phyloP scores from a whole-genome alignment of 1,284 basidiomycete species.

The Trametes pubescens region DNA sequence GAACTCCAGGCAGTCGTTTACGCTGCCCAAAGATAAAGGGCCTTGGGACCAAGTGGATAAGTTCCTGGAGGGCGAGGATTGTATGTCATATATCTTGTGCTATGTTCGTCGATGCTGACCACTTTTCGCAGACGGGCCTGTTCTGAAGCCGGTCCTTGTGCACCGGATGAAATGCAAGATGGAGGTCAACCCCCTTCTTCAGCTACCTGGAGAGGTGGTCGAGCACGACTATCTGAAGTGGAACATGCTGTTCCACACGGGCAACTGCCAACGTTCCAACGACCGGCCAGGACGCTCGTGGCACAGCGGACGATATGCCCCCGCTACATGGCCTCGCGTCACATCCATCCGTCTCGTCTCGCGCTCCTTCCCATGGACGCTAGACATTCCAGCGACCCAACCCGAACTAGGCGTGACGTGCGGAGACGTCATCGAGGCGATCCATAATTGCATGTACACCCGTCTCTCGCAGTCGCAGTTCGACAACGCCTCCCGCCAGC shows the following conservation, averaged over 20 bases:
- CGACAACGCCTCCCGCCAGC: conserved; percentile 46
- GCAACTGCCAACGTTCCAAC: conserved; percentile 65
- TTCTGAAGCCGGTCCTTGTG: conserved; percentile 67
- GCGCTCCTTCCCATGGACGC: conserved; percentile 63
- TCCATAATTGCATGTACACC: conserved; percentile 59
- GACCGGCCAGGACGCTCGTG: conserved; percentile 69
- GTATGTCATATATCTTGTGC: conserved; percentile 29
- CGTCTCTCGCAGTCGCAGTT: conserved; percentile 61
- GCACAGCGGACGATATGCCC: conserved; percentile 69
- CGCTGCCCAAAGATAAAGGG: conserved; percentile 25
- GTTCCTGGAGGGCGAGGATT: conserved; percentile 39
- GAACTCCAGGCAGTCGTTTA: not conserved
- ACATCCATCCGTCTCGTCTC: conserved; percentile 60
- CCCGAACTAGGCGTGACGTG: conserved; percentile 71
- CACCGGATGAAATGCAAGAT: conserved; percentile 56
- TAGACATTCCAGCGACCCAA: conserved; percentile 60
- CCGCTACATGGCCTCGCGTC: conserved; percentile 79
- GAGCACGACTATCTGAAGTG: conserved; percentile 63
- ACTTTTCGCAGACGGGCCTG: conserved; percentile 66
- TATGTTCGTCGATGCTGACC: not conserved
- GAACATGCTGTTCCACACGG: conserved; percentile 77
- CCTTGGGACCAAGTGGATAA: conserved; percentile 41
- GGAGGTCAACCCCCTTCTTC: conserved; percentile 67
- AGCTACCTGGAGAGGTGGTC: conserved; percentile 54
- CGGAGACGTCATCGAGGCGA: conserved; percentile 70